A percentile compares a stretch with the other conserved stretches of the same genome.
phyloP scores from a whole-genome alignment of 148 eudicot species.

The Selenicereus undatus region DNA sequence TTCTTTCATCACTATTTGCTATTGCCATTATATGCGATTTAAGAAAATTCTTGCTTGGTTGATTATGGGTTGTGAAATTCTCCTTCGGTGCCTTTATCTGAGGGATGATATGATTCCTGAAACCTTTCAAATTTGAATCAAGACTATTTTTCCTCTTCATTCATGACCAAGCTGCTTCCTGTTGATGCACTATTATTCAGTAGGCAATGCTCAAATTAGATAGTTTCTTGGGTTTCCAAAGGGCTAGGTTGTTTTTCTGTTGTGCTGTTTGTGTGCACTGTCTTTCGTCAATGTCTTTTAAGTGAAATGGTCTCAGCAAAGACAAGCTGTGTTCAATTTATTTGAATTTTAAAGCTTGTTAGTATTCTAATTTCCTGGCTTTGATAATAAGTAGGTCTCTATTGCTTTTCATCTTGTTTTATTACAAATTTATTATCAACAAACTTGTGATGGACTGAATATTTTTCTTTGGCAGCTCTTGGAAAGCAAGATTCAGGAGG shows the following conservation, averaged over 20 bases:
- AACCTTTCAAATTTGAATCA: neutral
- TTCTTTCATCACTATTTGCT: too few species aligned
- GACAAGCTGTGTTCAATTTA: neutral
- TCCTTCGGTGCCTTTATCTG: neutral
- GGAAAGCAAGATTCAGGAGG: slow-evolving; percentile 98
- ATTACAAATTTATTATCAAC: neutral
- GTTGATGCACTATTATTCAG: neutral
- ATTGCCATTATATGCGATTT: too few species aligned
- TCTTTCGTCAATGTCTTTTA: neutral
- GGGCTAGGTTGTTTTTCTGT: too few species aligned
- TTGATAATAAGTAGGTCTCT: neutral
- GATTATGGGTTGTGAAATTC: neutral
- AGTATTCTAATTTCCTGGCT: neutral
- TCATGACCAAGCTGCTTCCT: neutral
- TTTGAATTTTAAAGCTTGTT: neutral
- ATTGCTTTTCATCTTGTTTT: neutral
- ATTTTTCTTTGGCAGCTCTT: slow-evolving; percentile 52
- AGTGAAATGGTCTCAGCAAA: neutral
- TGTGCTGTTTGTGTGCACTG: neutral
- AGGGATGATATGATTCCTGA: neutral
- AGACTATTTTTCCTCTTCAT: neutral
- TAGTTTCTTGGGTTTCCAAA: neutral
- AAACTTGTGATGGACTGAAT: neutral
- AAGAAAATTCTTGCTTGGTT: neutral
- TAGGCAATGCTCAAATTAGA: neutral